Evolutionary conservation across 805 yeast species (phyloP).

Genomic region (Zygoascus flipseniorum): DNA sequence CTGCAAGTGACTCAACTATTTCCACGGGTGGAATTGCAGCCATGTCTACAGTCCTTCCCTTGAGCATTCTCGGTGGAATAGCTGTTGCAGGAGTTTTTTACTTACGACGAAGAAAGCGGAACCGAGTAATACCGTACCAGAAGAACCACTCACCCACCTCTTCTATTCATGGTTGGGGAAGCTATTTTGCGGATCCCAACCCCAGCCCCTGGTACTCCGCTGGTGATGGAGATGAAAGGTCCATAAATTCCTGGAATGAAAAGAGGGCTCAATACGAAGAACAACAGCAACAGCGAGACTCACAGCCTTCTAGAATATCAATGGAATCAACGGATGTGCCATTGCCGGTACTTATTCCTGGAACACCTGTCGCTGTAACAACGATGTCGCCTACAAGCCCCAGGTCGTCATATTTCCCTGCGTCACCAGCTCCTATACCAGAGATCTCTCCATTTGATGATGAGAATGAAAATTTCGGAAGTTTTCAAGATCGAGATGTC

Average conservation of each 20-base stretch:
- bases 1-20: constrained; percentile 15
- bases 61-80: constrained; percentile 31
- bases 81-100: constrained; percentile 26
- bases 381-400: neutral
- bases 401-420: neutral
- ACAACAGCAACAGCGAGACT: neutral
- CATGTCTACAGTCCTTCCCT: constrained; percentile 38
- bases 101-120: constrained; percentile 11
- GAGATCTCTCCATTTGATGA: constrained; percentile 17
- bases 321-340: neutral
- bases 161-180: constrained; percentile 5
- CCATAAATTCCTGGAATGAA: constrained; percentile 20
- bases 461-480: constrained; percentile 25
- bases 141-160: constrained; percentile 9
- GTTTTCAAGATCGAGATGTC: constrained; percentile 49
- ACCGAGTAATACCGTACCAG: neutral
- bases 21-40: constrained; percentile 35
- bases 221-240: constrained; percentile 10
- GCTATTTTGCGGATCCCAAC: constrained; percentile 4
- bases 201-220: constrained; percentile 1
- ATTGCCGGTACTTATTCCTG: neutral
- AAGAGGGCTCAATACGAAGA: constrained; percentile 13
- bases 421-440: neutral
- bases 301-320: constrained; percentile 1
- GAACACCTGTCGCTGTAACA: neutral